Evolutionary conservation across 140 eudicot species (phyloP), one percentile per base, ranked within the genome.

Genomic region (Senecio squalidus): DNA sequence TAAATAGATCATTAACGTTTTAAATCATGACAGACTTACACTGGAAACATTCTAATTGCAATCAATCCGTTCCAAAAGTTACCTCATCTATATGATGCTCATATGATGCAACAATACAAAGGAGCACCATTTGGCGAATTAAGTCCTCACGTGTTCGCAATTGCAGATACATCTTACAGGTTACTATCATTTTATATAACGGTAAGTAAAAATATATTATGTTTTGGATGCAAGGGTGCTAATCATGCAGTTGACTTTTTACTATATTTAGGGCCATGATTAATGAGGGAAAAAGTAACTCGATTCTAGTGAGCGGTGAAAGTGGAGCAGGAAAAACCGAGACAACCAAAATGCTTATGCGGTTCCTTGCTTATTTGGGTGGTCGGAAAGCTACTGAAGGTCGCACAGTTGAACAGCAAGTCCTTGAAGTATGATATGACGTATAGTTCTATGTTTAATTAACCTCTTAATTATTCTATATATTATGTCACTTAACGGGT

Each of bases 301-400:
- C 99, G 10, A 93, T 93, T 71, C 88, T 93, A 51, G 99, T 93
- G 56, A 93, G 99, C 61, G 99, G 99, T 65, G 99, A 93, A 82
- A 93, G 99, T 74, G 99, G 99, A 67, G 99, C 99, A 5, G 99
- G 99, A 31, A 93, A 93, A 78, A 93, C 99, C 20, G 96, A 93
- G 89, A 93, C 96, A 60, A 93, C 99, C 24, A 93, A 93, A 75
- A 93, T 93, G 99, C 95, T 93, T 74, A 93, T 93, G 99, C 84
- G 68, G 53, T 93, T 82, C 68, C 96, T 93, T 72, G 99, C 99
- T 52, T 93, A 66, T 76, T 71, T 88, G 89, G 99, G 99, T 49
- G 99, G 99, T 23, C 80, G 99, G 43, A 79, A 76, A 69, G 91
- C 93, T 44, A 93, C 96, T 34, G 99, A 93, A 79, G 99, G 99